These are phyloP conservation scores for Casuarina cunninghamiana DNA, from an alignment of 306 rosid genomes.

Conservation along the genomic window DNA sequence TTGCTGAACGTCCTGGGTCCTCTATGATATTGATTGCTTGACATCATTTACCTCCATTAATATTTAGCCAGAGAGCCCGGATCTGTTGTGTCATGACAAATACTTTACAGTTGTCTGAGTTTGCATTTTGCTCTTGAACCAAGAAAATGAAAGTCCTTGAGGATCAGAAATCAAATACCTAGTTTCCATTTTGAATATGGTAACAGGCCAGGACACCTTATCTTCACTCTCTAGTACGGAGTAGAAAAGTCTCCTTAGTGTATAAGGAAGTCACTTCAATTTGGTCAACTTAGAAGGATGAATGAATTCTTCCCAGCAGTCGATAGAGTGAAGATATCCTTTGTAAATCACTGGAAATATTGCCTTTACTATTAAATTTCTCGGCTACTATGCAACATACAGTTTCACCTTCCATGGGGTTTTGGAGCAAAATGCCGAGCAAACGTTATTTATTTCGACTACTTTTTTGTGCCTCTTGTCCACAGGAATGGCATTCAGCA, in stretches of 20 bases:
- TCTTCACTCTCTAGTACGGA: no score
- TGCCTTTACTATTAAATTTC: neutral
- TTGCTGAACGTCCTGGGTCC: neutral
- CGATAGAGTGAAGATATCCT: neutral
- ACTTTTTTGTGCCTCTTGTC: constrained; percentile 17
- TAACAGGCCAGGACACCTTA: no score
- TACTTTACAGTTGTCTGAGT: neutral
- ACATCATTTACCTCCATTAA: neutral
- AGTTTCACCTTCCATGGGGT: neutral
- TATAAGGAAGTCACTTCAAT: neutral
- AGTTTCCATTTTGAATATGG: no score
- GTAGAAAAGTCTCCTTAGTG: no score
- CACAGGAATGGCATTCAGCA: constrained; percentile 91
- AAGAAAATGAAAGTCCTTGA: no score
- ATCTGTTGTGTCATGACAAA: neutral
- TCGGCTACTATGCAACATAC: neutral
- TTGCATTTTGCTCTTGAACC: no score
- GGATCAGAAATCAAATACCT: no score
- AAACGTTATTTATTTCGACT: neutral
- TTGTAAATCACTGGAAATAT: neutral
- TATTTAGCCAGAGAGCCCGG: neutral
- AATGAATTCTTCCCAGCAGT: neutral
- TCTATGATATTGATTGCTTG: neutral
- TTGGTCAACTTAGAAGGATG: neutral
- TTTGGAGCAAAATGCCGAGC: neutral